phyloP scores from a whole-genome alignment of 139 green algal genomes.

The Ettlia oleoabundans region DNA sequence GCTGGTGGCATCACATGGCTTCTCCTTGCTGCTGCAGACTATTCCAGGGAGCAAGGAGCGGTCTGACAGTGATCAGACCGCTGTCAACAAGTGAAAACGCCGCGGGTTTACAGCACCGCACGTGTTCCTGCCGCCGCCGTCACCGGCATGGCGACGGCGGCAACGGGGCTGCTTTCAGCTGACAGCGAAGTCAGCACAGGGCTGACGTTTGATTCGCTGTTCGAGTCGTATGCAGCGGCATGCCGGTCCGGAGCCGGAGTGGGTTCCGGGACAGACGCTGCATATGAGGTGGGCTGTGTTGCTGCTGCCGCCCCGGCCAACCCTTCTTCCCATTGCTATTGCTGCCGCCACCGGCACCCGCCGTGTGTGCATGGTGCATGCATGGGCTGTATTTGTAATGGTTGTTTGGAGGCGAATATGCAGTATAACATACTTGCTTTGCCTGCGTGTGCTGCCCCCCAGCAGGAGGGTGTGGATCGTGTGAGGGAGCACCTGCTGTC shows the following conservation, averaged over 20 bases:
- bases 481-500: conserved; percentile 64
- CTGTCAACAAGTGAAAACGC: background rate
- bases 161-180: no score
- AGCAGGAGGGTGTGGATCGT: conserved; percentile 39
- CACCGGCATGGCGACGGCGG: background rate
- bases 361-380: no score
- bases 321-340: no score
- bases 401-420: no score
- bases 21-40: no score
- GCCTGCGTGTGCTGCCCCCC: background rate
- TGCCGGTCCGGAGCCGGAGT: background rate
- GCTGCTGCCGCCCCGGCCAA: no score
- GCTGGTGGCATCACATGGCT: no score
- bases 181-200: background rate
- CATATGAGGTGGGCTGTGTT: conserved; percentile 14
- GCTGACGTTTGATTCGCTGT: background rate
- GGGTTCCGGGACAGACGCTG: background rate
- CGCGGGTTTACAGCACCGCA: no score
- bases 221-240: conserved; percentile 11
- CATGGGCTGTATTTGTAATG: no score
- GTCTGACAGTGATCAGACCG: background rate
- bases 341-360: no score
- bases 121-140: background rate
- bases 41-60: background rate
- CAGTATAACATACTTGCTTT: background rate